Evolutionary conservation across 1,284 basidiomycete species (phyloP).

Genomic region (Puccinia coronata): DNA sequence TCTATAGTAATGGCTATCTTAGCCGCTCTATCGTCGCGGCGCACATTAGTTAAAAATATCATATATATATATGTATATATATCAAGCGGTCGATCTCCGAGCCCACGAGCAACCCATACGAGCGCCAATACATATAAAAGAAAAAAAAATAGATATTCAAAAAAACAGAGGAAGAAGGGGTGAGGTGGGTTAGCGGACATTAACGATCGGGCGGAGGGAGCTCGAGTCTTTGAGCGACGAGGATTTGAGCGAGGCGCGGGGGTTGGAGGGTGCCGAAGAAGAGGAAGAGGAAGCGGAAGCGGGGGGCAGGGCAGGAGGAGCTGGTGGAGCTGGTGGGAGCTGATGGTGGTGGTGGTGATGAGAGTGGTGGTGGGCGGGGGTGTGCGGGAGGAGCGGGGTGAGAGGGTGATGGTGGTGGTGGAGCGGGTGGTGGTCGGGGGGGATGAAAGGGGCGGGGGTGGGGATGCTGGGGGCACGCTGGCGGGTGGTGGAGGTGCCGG

Average conservation of each 20-base stretch:
- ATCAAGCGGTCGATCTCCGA: too few species aligned
- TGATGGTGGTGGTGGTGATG: too few species aligned
- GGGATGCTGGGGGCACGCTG: neutral
- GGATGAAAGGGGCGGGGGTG: neutral
- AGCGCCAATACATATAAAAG: too few species aligned
- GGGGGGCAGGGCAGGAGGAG: neutral
- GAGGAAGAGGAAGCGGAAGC: neutral
- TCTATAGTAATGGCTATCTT: too few species aligned
- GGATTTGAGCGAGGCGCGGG: neutral
- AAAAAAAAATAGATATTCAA: conserved; percentile 4
- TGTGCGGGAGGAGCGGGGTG: neutral
- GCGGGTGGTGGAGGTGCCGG: neutral
- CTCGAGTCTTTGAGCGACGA: neutral
- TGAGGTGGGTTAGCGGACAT: neutral
- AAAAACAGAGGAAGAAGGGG: neutral
- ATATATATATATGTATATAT: too few species aligned
- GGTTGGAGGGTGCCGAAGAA: neutral
- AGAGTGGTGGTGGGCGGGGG: too few species aligned
- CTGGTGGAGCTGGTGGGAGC: neutral
- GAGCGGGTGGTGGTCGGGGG: neutral
- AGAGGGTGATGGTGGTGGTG: neutral
- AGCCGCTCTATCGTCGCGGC: too few species aligned
- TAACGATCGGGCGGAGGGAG: neutral
- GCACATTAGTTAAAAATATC: too few species aligned
- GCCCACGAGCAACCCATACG: too few species aligned